Evolutionary conservation across 1,284 basidiomycete species (phyloP), one percentile per base, ranked within the genome.

Genomic region (Austroboletus niveus): DNA sequence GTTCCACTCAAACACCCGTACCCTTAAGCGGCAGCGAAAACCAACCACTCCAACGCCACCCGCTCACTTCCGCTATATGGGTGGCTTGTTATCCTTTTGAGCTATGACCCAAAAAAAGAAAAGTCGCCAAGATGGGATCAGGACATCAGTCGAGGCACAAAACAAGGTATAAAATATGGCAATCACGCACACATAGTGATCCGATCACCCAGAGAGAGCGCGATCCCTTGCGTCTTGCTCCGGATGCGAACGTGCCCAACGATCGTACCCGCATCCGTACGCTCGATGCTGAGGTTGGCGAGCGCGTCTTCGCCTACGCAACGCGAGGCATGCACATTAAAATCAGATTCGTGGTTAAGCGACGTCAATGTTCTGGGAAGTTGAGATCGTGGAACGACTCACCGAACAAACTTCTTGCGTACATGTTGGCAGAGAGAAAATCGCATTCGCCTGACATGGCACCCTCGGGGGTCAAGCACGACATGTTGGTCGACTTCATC

Each of bases 221-320:
- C 96, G 58, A 98, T 98, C 44, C 94, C 94, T 69, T 96, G 93
- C 32, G 92, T 95, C 75, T 96, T 97, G 66, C 89, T 93, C 52
- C 94, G 83, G 64, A 96, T 97, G 48, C 94, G 82, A 22, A 96
- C 92, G 71, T 96, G 94, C 0, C 94, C 94, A 27, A 87, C 87
- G 60, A 97, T 88, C 6, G 78, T 80, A 1, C 93, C 93, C 12
- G 74, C 75, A 49, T 94, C 90, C 39, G 90, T 87, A 64, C 90
- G 83, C 68, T 99, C 97, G 57, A 99, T 88, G 60, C 91, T 94
- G 57, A 98, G 72, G 70, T 99, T 99, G 41, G 97, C 96, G 34
- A 99, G 73, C 0, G 96, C 97, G 65, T 99, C 97, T 72, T 99
- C 97, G 51, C 91, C 89, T 92, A 55, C 45, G 27, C 1, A n/a